Conservation (phyloP, 176 grass and related monocot species). For the Aegilops umbellulata region DNA sequence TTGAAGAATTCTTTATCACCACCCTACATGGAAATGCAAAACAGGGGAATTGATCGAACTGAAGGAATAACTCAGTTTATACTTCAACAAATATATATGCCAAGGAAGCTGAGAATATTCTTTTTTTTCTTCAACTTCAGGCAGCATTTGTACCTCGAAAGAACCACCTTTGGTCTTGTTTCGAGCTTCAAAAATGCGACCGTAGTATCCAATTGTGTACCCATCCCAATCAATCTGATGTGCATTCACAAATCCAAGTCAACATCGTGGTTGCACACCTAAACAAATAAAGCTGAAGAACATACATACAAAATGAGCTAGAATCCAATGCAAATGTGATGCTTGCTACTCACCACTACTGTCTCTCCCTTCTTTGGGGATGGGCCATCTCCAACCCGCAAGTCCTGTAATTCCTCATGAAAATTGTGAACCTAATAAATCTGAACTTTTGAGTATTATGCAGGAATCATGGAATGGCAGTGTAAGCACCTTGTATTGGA, state of each 20-base stretch:
- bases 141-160: constrained; percentile 68
- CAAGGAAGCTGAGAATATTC: not conserved
- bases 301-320: not conserved
- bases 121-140: not conserved
- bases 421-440: constrained; percentile 3
- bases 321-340: constrained; percentile 21
- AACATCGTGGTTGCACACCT: constrained; percentile 30
- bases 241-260: constrained; percentile 41
- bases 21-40: constrained; percentile 54
- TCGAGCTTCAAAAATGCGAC: constrained; percentile 95
- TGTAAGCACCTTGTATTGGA: constrained; percentile 83
- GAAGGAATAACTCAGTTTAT: not conserved
- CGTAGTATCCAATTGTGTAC: constrained; percentile 99
- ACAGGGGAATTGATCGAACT: not conserved
- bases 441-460: not conserved
- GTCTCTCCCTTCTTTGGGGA: constrained; percentile 75
- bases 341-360: constrained; percentile 68
- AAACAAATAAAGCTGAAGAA: not conserved
- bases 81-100: constrained; percentile 9
- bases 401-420: constrained; percentile 55
- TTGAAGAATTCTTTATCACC: constrained; percentile 98
- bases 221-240: constrained; percentile 98
- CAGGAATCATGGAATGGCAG: constrained; percentile 17
- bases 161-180: constrained; percentile 99
- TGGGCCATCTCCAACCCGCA: constrained; percentile 66